Evolutionary conservation across 106 monocot genomes (phyloP).

Genomic region (Platanthera guangdongensis): DNA sequence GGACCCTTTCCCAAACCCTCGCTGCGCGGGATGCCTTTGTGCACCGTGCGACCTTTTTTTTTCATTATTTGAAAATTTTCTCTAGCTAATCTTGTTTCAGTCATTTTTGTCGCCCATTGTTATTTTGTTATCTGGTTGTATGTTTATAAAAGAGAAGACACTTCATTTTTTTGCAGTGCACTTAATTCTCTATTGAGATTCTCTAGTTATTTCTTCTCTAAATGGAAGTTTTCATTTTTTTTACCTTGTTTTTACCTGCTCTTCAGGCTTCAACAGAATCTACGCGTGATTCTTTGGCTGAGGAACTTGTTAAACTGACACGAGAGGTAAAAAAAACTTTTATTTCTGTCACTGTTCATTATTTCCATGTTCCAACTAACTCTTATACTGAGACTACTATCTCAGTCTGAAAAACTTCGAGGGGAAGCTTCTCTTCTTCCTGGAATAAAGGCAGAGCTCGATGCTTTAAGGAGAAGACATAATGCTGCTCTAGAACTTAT

Average conservation of each 20-base stretch:
- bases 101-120: too few species aligned
- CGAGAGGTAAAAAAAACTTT: slow-evolving; percentile 41
- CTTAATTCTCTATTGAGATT: not conserved
- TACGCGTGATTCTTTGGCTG: slow-evolving; percentile 83
- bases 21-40: too few species aligned
- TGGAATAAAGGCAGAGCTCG: slow-evolving; percentile 77
- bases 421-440: slow-evolving; percentile 68
- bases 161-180: not conserved
- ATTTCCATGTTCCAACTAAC: not conserved
- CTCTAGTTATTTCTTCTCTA: not conserved
- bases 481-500: slow-evolving; percentile 94
- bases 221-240: not conserved
- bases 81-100: too few species aligned
- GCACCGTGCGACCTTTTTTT: not conserved
- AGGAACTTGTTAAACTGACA: slow-evolving; percentile 95
- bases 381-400: slow-evolving; percentile 9
- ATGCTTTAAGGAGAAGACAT: slow-evolving; percentile 83
- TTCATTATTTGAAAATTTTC: not conserved
- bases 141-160: too few species aligned
- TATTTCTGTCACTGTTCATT: not conserved
- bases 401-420: slow-evolving; percentile 77
- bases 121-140: too few species aligned
- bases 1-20: too few species aligned
- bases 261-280: slow-evolving; percentile 76
- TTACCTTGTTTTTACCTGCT: not conserved